These are phyloP conservation scores for Ulvella scutata DNA, from an alignment of 139 green algal species.

Conservation along the genomic window DNA sequence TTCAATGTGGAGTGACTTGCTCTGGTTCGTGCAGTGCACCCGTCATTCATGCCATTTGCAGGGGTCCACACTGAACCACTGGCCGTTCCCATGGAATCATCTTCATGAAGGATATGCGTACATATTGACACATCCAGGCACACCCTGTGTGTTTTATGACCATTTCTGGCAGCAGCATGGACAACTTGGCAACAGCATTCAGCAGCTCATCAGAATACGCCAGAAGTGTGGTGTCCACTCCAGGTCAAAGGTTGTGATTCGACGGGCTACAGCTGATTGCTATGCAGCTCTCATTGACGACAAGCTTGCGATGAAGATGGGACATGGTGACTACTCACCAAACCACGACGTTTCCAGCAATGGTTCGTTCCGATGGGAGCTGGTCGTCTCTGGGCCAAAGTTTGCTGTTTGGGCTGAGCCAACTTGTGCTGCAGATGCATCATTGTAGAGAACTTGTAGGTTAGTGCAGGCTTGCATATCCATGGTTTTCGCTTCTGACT, in stretches of 20 bases:
- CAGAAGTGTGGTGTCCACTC: slow-evolving; percentile 48
- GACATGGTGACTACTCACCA: slow-evolving; percentile 57
- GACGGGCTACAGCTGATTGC: slow-evolving; percentile 21
- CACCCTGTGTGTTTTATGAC: slow-evolving; percentile 81
- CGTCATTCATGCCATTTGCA: neutral
- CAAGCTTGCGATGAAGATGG: slow-evolving; percentile 56
- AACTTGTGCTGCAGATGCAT: neutral
- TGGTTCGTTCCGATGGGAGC: slow-evolving; percentile 38
- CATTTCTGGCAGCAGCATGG: slow-evolving; percentile 38
- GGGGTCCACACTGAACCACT: slow-evolving; percentile 66
- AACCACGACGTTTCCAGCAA: slow-evolving; percentile 32
- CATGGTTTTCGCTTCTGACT: no score
- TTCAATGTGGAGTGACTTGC: neutral
- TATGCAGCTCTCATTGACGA: slow-evolving; percentile 76
- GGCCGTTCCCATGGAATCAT: slow-evolving; percentile 54
- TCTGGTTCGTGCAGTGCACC: neutral
- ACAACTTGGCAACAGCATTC: slow-evolving; percentile 39
- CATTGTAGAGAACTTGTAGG: no score
- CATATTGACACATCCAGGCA: slow-evolving; percentile 84
- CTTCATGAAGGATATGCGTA: slow-evolving; percentile 80
- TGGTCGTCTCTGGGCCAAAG: slow-evolving; percentile 38
- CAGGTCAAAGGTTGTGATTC: slow-evolving; percentile 46
- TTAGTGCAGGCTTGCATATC: no score
- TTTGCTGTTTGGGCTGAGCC: slow-evolving; percentile 59
- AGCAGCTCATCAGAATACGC: slow-evolving; percentile 54